phyloP scores from a whole-genome alignment of 768 basidiomycete species.

The Amanita brunnescens region DNA sequence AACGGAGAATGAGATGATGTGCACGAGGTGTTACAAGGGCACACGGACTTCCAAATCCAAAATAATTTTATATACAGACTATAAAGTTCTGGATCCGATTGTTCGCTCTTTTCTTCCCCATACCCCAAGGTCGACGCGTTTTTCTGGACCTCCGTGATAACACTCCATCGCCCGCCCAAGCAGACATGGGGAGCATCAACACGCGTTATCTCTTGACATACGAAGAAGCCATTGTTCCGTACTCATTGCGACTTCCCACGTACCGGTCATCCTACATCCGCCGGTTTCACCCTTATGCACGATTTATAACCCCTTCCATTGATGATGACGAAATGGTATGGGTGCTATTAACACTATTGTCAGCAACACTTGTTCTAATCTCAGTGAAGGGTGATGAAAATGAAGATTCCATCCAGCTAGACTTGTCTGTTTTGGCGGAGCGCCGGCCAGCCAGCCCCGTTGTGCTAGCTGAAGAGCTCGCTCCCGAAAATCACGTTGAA shows the following conservation, averaged over 20 bases:
- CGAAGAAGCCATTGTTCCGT: neutral
- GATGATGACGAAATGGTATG: neutral
- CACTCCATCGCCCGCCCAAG: neutral
- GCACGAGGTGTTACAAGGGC: neutral
- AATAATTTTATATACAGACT: neutral
- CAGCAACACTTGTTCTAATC: neutral
- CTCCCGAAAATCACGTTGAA: no score
- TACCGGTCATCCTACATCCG: neutral
- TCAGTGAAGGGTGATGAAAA: neutral
- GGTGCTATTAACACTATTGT: neutral
- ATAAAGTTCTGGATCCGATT: neutral
- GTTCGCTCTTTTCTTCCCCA: neutral
- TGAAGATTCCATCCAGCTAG: no score
- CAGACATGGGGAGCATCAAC: neutral
- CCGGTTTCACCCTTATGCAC: neutral
- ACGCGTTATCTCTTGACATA: neutral
- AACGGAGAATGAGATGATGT: no score
- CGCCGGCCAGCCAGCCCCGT: no score
- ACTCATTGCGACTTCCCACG: constrained; percentile 2
- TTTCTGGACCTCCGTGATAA: neutral
- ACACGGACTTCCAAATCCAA: neutral
- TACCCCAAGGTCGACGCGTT: neutral
- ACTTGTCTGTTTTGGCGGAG: no score
- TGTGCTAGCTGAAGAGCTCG: no score
- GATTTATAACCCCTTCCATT: neutral